These are phyloP conservation scores for Trypanosomatidae sp. DNA, from an alignment of 208 protist species.

Conservation along the genomic window DNA sequence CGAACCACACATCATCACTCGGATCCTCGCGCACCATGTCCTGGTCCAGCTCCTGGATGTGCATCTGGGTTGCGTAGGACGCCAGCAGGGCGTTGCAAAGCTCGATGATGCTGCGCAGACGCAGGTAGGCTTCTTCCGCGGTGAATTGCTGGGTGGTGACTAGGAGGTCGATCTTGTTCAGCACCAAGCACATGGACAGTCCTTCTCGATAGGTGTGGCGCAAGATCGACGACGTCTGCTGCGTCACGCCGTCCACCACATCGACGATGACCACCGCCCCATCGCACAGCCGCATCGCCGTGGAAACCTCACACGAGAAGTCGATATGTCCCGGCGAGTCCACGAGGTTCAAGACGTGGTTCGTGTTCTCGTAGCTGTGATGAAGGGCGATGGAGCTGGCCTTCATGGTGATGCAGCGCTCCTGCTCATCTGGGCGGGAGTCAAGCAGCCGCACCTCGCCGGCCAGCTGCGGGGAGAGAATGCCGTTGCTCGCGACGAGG, in stretches of 20 bases:
- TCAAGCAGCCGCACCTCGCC: constrained; percentile 98
- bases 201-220: constrained; percentile 96
- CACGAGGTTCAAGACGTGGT: constrained; percentile 97
- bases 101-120: constrained; percentile 95
- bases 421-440: constrained; percentile 97
- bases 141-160: constrained; percentile 94
- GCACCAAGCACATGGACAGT: constrained; percentile 95
- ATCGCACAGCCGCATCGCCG: constrained; percentile 97
- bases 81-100: constrained; percentile 91
- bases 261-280: constrained; percentile 98
- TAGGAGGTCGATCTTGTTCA: constrained; percentile 99
- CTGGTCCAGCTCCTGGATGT: constrained; percentile 81
- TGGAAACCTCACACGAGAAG: constrained; percentile 98
- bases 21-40: constrained; percentile 79
- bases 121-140: constrained; percentile 90
- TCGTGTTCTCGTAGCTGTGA: constrained; percentile 54
- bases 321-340: constrained; percentile 99
- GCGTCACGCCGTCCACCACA: constrained; percentile 98
- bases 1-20: constrained; percentile 95
- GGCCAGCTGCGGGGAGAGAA: constrained; percentile 96
- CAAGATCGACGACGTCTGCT: constrained; percentile 95
- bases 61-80: constrained; percentile 78
- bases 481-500: constrained; percentile 97
- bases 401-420: constrained; percentile 99
- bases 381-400: constrained; percentile 96